Evolutionary conservation across 768 basidiomycete genomes (phyloP).

Genomic region (Tephrocybe sp.): DNA sequence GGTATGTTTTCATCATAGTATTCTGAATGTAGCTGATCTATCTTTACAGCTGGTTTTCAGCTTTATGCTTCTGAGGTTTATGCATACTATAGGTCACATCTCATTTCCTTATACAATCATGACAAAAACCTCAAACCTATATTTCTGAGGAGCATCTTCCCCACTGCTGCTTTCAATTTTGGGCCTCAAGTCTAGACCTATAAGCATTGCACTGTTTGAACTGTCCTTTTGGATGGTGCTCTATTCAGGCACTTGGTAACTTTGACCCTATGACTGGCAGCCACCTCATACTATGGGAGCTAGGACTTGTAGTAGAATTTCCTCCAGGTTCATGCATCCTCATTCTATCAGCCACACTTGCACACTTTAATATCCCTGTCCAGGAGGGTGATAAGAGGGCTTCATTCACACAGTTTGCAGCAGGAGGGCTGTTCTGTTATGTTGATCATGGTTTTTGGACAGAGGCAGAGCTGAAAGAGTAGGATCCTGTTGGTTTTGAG

Average conservation of each 20-base stretch:
- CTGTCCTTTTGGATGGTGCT: slow-evolving; percentile 19
- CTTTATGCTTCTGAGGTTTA: too few species aligned
- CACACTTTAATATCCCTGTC: slow-evolving; percentile 25
- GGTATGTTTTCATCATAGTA: too few species aligned
- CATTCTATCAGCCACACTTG: slow-evolving; percentile 26
- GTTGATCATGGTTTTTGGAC: slow-evolving; percentile 20
- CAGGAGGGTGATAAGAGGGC: slow-evolving; percentile 15
- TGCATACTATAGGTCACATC: too few species aligned
- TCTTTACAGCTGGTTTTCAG: too few species aligned
- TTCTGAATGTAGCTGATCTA: too few species aligned
- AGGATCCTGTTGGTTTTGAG: not conserved
- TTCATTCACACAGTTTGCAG: slow-evolving; percentile 27
- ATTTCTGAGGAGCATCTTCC: too few species aligned
- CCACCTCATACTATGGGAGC: slow-evolving; percentile 23
- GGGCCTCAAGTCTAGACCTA: not conserved
- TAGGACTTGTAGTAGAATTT: slow-evolving; percentile 11
- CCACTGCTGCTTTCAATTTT: too few species aligned
- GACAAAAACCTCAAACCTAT: too few species aligned
- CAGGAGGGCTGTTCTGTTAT: slow-evolving; percentile 27
- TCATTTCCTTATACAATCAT: too few species aligned
- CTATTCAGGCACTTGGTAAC: slow-evolving; percentile 22
- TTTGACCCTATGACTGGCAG: slow-evolving; percentile 18
- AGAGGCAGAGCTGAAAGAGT: not conserved
- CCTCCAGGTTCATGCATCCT: slow-evolving; percentile 24
- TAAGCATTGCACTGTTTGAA: slow-evolving; percentile 20